Conservation (phyloP, 768 basidiomycete genomes). For the Phaeotremella fagi region DNA sequence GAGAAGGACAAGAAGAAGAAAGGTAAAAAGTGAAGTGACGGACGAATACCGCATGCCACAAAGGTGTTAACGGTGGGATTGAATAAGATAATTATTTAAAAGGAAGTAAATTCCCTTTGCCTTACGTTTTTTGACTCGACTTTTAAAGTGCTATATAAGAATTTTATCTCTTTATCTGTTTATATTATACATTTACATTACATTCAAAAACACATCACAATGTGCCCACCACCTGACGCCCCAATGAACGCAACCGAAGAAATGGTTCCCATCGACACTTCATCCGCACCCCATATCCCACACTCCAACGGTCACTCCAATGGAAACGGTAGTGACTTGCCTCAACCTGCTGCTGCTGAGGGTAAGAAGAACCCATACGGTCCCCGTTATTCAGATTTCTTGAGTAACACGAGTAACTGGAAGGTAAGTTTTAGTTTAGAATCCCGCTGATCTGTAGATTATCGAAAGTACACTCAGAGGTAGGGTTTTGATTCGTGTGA, state of each 20-base stretch:
- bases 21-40: conserved; percentile 35
- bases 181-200: not conserved
- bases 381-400: conserved; percentile 82
- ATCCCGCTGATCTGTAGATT: conserved; percentile 55
- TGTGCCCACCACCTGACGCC: conserved; percentile 36
- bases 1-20: conserved; percentile 48
- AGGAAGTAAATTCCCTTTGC: not conserved
- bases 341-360: too few relatives aligned
- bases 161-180: not conserved
- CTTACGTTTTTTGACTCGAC: not conserved
- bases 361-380: conserved; percentile 83
- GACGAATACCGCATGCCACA: not conserved
- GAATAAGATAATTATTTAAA: not conserved
- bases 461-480: conserved; percentile 96
- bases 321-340: conserved; percentile 35
- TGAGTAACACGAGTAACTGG: conserved; percentile 63
- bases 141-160: not conserved
- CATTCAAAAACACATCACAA: conserved; percentile 8
- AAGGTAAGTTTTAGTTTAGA: conserved; percentile 25
- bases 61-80: not conserved
- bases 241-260: conserved; percentile 48
- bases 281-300: conserved; percentile 21
- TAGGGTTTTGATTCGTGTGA: conserved; percentile 44
- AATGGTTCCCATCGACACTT: conserved; percentile 68
- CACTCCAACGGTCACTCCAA: conserved; percentile 32